A percentile compares a stretch with the other conserved stretches of the same genome.
phyloP scores from a whole-genome alignment of 2,329 filamentous ascomycete genomes.

The Pseudodiploospora longispora region DNA sequence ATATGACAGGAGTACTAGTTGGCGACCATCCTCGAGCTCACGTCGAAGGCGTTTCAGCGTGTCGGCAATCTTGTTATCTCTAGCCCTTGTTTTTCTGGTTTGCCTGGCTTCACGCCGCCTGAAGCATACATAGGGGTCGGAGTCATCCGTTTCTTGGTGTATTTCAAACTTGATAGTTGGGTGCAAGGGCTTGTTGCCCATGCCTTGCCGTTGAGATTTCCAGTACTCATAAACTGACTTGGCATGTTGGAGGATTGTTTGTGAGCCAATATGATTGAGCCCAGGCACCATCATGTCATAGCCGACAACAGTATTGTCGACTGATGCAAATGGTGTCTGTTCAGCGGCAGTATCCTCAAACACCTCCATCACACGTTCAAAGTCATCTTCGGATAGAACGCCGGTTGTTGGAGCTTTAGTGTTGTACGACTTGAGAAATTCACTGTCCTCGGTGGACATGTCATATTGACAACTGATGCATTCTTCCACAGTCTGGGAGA shows the following conservation, averaged over 20 bases:
- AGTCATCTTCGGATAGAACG: slow-evolving; percentile 78
- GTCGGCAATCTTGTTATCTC: slow-evolving; percentile 89
- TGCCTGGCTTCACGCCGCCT: slow-evolving; percentile 88
- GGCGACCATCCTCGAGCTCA: slow-evolving; percentile 82
- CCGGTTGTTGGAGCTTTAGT: slow-evolving; percentile 56
- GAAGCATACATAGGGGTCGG: slow-evolving; percentile 97
- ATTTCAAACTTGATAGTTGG: slow-evolving; percentile 86
- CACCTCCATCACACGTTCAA: slow-evolving; percentile 89
- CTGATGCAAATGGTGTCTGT: slow-evolving; percentile 79
- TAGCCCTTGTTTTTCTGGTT: slow-evolving; percentile 86
- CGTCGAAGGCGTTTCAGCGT: slow-evolving; percentile 86
- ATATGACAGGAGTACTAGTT: slow-evolving; percentile 68
- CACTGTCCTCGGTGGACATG: slow-evolving; percentile 85
- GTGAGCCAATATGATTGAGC: slow-evolving; percentile 43
- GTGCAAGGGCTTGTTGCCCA: slow-evolving; percentile 65
- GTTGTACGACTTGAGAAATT: slow-evolving; percentile 78
- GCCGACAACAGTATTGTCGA: slow-evolving; percentile 78
- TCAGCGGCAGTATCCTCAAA: slow-evolving; percentile 81
- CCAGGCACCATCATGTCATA: slow-evolving; percentile 69
- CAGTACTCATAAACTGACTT: slow-evolving; percentile 86
- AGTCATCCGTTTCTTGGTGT: slow-evolving; percentile 87
- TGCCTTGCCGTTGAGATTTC: slow-evolving; percentile 60
- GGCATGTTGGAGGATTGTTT: slow-evolving; percentile 48
- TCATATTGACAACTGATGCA: slow-evolving; percentile 86
- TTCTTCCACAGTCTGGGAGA: slow-evolving; percentile 96